phyloP scores from a whole-genome alignment of 139 green algal species.

The Deuterostichococcus epilithicus region DNA sequence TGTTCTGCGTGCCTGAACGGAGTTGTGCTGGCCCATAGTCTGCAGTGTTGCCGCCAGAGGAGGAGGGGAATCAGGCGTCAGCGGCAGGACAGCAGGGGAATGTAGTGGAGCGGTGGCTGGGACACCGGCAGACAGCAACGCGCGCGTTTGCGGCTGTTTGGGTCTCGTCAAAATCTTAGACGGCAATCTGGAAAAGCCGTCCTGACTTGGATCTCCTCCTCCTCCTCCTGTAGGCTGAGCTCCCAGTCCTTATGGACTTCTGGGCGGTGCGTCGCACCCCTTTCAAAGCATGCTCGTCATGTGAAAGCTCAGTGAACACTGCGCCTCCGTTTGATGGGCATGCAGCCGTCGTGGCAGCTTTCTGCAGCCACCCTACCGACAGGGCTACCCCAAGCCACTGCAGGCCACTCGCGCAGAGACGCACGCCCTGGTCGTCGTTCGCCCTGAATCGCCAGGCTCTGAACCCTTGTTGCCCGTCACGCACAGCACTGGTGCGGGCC shows the following conservation, averaged over 20 bases:
- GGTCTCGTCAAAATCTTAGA: too few relatives aligned
- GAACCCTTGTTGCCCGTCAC: neutral
- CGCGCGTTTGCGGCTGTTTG: too few relatives aligned
- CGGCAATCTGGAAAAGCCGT: too few relatives aligned
- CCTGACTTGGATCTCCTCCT: too few relatives aligned
- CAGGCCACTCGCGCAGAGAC: neutral
- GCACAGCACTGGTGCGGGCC: conserved; percentile 78
- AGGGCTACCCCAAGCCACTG: neutral
- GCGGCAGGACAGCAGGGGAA: too few relatives aligned
- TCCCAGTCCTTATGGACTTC: conserved; percentile 90
- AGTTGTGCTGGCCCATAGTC: too few relatives aligned
- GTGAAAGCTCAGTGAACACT: neutral
- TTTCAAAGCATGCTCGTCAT: neutral
- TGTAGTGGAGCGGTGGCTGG: too few relatives aligned
- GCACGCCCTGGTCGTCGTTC: neutral
- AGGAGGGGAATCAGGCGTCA: too few relatives aligned
- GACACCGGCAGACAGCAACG: too few relatives aligned
- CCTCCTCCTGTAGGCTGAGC: conserved; percentile 41
- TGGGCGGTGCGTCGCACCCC: conserved; percentile 51
- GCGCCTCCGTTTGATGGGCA: neutral
- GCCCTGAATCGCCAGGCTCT: neutral
- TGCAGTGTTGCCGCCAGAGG: too few relatives aligned
- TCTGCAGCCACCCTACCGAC: neutral
- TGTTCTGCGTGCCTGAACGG: too few relatives aligned
- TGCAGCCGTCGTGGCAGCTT: neutral